Percentiles rank a stretch among this genome's conserved stretches.
Evolutionary conservation across 495 filamentous ascomycete species (phyloP).

Genomic region (Podospora fimiseda): DNA sequence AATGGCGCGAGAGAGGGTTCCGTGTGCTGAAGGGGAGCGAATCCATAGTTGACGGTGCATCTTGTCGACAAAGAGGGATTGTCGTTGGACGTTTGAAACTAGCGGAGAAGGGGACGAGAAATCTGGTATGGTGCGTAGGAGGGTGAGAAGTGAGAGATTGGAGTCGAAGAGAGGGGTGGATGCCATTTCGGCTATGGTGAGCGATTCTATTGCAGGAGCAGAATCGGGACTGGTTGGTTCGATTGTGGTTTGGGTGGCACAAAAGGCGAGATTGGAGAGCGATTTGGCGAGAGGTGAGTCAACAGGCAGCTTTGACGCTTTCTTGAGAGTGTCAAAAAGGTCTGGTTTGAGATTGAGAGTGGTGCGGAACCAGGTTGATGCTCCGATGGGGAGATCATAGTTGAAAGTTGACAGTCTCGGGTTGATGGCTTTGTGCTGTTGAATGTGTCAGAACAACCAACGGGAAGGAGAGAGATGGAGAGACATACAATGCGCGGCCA

Average conservation of each 20-base stretch:
- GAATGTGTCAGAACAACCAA: too few relatives aligned
- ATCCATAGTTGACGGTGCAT: constrained; percentile 48
- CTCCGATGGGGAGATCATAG: neutral
- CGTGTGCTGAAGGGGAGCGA: constrained; percentile 5
- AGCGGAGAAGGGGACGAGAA: too few relatives aligned
- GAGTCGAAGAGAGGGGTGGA: too few relatives aligned
- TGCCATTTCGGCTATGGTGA: too few relatives aligned
- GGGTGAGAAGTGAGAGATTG: too few relatives aligned
- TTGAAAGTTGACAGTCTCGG: neutral
- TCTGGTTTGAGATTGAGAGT: neutral
- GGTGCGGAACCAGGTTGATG: neutral
- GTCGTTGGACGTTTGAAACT: constrained; percentile 20
- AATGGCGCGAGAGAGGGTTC: constrained; percentile 14
- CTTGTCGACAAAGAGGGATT: constrained; percentile 51
- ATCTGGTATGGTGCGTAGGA: too few relatives aligned
- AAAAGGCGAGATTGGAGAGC: too few relatives aligned
- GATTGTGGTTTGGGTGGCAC: too few relatives aligned
- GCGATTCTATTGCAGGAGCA: too few relatives aligned
- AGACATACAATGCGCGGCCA: neutral
- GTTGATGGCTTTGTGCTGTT: neutral
- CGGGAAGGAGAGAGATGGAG: neutral
- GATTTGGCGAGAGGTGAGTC: too few relatives aligned
- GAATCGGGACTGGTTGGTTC: too few relatives aligned
- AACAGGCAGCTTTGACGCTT: neutral
- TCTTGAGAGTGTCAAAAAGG: neutral